phyloP scores from a whole-genome alignment of 305 asterid species.

The Fraxinus angustifolia region DNA sequence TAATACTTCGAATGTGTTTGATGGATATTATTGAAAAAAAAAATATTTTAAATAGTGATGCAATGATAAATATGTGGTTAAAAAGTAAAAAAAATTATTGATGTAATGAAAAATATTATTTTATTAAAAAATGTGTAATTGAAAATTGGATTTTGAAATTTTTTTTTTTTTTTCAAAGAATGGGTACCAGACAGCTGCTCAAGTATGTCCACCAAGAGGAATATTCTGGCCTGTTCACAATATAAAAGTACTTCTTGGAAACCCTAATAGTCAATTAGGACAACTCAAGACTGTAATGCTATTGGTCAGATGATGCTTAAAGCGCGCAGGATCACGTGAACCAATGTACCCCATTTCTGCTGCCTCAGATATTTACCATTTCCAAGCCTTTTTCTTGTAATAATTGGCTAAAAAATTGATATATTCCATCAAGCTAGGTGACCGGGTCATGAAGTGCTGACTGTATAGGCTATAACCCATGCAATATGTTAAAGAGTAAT shows the following conservation, averaged over 20 bases:
- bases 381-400: background rate
- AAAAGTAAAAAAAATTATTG: too few relatives aligned
- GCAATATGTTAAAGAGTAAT: background rate
- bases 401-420: background rate
- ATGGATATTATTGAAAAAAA: too few relatives aligned
- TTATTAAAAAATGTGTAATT: too few relatives aligned
- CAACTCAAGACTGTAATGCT: background rate
- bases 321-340: constrained; percentile 8
- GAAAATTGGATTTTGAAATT: too few relatives aligned
- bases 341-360: background rate
- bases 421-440: background rate
- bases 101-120: too few relatives aligned
- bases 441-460: background rate
- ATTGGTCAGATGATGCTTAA: background rate
- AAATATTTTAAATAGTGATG: too few relatives aligned
- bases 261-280: background rate
- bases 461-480: background rate
- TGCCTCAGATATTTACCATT: background rate
- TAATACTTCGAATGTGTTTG: too few relatives aligned
- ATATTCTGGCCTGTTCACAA: background rate
- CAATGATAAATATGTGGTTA: too few relatives aligned
- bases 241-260: background rate
- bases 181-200: too few relatives aligned
- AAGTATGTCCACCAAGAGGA: background rate
- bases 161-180: too few relatives aligned